phyloP scores from a whole-genome alignment of 345 rosid species.

The Iberis pinnata region DNA sequence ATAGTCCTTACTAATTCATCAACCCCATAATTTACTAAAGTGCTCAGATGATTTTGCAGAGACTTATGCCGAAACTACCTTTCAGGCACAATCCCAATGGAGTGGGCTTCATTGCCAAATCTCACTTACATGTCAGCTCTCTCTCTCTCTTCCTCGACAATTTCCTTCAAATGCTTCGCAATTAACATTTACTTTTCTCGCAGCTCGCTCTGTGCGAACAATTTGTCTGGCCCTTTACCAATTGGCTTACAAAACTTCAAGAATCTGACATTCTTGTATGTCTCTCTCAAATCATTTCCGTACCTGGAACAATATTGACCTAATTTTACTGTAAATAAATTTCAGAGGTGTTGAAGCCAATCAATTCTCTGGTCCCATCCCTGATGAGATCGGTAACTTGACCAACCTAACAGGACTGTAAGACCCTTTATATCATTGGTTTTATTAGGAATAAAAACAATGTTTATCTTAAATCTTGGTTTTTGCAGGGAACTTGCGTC shows the following conservation, averaged over 20 bases:
- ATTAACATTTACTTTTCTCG: not conserved
- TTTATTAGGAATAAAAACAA: too few species aligned
- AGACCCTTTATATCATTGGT: conserved; percentile 1
- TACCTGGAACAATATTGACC: not conserved
- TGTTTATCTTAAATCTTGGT: not conserved
- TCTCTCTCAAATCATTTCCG: conserved; percentile 1
- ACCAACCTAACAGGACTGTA: conserved; percentile 39
- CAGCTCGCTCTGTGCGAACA: conserved; percentile 40
- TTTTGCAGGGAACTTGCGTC: conserved; percentile 35
- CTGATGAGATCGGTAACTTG: conserved; percentile 43
- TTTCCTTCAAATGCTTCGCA: not conserved
- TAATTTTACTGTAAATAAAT: too few species aligned
- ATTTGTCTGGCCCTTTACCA: conserved; percentile 45
- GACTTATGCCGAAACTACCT: conserved; percentile 35
- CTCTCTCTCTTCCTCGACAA: not conserved
- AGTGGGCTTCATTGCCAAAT: conserved; percentile 42
- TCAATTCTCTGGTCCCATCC: conserved; percentile 42
- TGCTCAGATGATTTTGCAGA: too few species aligned
- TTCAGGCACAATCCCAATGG: conserved; percentile 43
- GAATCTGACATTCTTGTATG: conserved; percentile 38
- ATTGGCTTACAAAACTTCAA: conserved; percentile 34
- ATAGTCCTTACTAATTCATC: too few species aligned
- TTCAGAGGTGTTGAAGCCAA: conserved; percentile 49
- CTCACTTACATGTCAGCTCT: conserved; percentile 40
- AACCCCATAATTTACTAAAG: too few species aligned